These are phyloP conservation scores for Arachis hypogaea DNA, from an alignment of 306 rosid species.

Conservation along the genomic window DNA sequence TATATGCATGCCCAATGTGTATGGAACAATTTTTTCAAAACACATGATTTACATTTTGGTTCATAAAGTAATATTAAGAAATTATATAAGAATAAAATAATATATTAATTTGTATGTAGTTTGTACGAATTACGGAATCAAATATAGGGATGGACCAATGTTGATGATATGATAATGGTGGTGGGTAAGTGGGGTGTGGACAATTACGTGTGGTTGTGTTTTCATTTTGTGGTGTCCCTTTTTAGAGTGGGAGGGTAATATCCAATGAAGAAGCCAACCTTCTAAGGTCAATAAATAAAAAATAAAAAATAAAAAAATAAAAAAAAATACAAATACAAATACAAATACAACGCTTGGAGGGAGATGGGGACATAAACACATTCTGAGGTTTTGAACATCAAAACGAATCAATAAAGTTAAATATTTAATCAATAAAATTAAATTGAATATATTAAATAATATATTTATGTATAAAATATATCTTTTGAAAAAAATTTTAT, in stretches of 20 bases:
- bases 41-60: too few species aligned
- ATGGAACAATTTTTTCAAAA: too few species aligned
- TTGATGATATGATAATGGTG: neutral
- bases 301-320: neutral
- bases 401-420: too few species aligned
- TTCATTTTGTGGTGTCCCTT: neutral
- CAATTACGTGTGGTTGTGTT: slow-evolving; percentile 21
- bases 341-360: slow-evolving; percentile 4
- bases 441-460: too few species aligned
- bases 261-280: neutral
- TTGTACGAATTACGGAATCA: slow-evolving; percentile 38
- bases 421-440: too few species aligned
- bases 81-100: neutral
- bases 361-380: neutral
- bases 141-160: too few species aligned
- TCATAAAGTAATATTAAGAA: too few species aligned
- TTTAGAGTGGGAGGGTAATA: slow-evolving; percentile 22
- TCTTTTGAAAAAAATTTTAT: too few species aligned
- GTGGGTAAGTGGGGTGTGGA: slow-evolving; percentile 33
- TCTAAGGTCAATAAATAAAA: neutral
- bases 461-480: too few species aligned
- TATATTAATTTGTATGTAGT: neutral
- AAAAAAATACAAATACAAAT: neutral
- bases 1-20: too few species aligned
- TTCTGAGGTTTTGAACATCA: too few species aligned